These are phyloP conservation scores for Puccinia horiana DNA, from an alignment of 1,284 basidiomycete genomes.

Conservation along the genomic window DNA sequence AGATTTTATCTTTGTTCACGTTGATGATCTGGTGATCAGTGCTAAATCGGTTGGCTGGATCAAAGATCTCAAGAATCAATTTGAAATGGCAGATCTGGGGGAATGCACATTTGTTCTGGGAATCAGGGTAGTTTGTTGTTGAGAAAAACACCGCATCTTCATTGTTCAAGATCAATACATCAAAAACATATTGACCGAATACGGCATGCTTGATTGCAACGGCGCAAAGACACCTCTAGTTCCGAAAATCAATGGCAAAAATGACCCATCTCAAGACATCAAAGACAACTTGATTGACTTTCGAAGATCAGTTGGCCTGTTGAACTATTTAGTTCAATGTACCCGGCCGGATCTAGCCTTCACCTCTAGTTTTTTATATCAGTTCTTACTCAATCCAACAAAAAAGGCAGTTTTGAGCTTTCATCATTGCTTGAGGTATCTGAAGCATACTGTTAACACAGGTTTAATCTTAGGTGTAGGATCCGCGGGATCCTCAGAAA, in stretches of 20 bases:
- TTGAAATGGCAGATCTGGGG: not conserved
- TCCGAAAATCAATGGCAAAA: not conserved
- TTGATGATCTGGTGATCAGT: too few species aligned
- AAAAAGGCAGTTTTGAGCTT: not conserved
- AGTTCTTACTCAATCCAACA: not conserved
- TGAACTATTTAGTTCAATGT: slow-evolving; percentile 18
- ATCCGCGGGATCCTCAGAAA: not conserved
- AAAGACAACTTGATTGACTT: not conserved
- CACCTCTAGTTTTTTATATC: not conserved
- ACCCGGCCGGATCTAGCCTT: slow-evolving; percentile 14
- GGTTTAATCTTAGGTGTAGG: not conserved
- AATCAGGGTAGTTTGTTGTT: not conserved
- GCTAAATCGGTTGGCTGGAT: too few species aligned
- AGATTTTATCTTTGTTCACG: too few species aligned
- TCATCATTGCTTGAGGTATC: not conserved
- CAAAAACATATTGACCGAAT: not conserved
- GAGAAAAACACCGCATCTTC: too few species aligned
- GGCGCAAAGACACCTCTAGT: not conserved
- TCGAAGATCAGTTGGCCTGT: not conserved
- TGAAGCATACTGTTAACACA: not conserved
- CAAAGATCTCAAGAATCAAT: too few species aligned
- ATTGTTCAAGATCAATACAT: slow-evolving; percentile 3
- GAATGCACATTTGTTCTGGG: not conserved
- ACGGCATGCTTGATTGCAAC: not conserved
- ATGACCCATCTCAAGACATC: not conserved